phyloP scores from a whole-genome alignment of 1,284 basidiomycete genomes.

The Xerocomus minutiporus region DNA sequence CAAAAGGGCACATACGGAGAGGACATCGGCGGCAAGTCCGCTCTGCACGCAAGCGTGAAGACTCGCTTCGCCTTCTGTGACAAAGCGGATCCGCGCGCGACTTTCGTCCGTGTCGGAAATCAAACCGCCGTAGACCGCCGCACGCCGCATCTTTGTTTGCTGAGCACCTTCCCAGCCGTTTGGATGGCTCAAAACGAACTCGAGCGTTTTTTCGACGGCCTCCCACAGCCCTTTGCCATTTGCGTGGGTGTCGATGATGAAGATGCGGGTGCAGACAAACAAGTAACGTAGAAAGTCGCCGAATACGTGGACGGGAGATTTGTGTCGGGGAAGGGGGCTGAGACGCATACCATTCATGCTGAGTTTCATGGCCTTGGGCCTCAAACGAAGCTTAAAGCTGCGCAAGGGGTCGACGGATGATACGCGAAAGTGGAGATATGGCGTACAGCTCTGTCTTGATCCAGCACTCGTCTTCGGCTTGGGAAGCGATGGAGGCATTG shows the following conservation, averaged over 20 bases:
- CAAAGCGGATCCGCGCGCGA: slow-evolving; percentile 65
- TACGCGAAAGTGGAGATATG: slow-evolving; percentile 2
- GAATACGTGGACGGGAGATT: slow-evolving; percentile 67
- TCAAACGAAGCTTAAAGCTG: slow-evolving; percentile 74
- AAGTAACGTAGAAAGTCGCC: slow-evolving; percentile 74
- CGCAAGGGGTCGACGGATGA: not conserved
- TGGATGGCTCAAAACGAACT: slow-evolving; percentile 71
- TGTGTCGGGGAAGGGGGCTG: slow-evolving; percentile 57
- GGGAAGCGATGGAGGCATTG: slow-evolving; percentile 47
- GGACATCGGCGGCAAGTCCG: slow-evolving; percentile 67
- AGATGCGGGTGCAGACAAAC: slow-evolving; percentile 63
- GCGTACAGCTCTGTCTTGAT: slow-evolving; percentile 67
- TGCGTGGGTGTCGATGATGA: slow-evolving; percentile 72
- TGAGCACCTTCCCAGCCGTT: slow-evolving; percentile 81
- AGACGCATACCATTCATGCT: slow-evolving; percentile 78
- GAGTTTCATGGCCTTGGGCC: slow-evolving; percentile 69
- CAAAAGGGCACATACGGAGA: slow-evolving; percentile 46
- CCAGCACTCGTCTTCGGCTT: slow-evolving; percentile 73
- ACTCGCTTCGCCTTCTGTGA: slow-evolving; percentile 78
- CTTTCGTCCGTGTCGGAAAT: slow-evolving; percentile 69
- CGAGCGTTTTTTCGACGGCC: slow-evolving; percentile 54
- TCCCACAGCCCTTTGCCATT: slow-evolving; percentile 62
- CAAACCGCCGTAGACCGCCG: slow-evolving; percentile 60
- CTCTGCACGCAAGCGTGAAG: slow-evolving; percentile 72
- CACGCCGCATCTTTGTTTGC: slow-evolving; percentile 69